Percentiles rank a stretch among this genome's conserved stretches.
Conservation (phyloP, 345 rosid genomes). For the Rhizophora apiculata region DNA sequence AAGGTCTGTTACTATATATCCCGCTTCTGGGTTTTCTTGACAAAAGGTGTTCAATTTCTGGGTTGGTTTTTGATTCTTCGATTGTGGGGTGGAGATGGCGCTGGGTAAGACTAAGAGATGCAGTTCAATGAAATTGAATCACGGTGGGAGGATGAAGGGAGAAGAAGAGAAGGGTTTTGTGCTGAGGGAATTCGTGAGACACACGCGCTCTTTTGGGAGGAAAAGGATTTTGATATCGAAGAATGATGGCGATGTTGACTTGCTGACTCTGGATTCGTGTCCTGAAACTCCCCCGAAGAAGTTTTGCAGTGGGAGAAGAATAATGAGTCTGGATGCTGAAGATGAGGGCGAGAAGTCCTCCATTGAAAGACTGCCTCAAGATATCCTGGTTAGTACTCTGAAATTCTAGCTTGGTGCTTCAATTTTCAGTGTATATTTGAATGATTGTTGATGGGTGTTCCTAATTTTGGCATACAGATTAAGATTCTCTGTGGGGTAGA, state of each 20-base stretch:
- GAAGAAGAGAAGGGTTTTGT: slow-evolving; percentile 23
- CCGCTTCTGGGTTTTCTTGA: background rate
- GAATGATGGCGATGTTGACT: slow-evolving; percentile 3
- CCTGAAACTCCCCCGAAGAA: slow-evolving; percentile 47
- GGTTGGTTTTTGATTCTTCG: background rate
- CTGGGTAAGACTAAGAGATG: slow-evolving; percentile 39
- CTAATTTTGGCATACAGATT: slow-evolving; percentile 36
- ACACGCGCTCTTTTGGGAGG: slow-evolving; percentile 60
- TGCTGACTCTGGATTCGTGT: slow-evolving; percentile 18
- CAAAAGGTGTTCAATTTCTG: background rate
- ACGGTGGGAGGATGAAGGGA: slow-evolving; percentile 8
- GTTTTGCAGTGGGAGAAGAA: slow-evolving; percentile 35
- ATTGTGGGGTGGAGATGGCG: slow-evolving; percentile 31
- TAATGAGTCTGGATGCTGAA: background rate
- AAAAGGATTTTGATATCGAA: slow-evolving; percentile 58
- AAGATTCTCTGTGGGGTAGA: slow-evolving; percentile 61
- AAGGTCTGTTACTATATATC: background rate
- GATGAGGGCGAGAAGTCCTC: slow-evolving; percentile 30
- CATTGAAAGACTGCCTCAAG: slow-evolving; percentile 74
- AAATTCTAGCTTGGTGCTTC: background rate
- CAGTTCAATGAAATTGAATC: slow-evolving; percentile 32
- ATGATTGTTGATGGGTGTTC: background rate
- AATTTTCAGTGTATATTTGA: slow-evolving; percentile 3
- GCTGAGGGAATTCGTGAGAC: slow-evolving; percentile 41
- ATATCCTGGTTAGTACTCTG: slow-evolving; percentile 53